These are phyloP conservation scores for Hemileccinum rubropunctum DNA, from an alignment of 768 basidiomycete species.

Conservation along the genomic window DNA sequence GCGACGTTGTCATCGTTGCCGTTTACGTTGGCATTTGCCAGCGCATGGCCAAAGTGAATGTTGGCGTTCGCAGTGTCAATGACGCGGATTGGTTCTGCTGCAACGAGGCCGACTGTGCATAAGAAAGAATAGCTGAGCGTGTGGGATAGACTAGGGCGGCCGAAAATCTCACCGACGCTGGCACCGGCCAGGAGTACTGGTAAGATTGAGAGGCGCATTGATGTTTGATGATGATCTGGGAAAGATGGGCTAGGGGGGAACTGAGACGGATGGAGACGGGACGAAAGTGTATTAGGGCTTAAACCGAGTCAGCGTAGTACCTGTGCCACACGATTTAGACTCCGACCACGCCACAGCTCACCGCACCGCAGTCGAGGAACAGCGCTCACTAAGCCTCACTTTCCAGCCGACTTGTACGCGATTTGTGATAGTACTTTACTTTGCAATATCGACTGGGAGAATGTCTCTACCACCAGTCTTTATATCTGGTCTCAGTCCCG, in stretches of 20 bases:
- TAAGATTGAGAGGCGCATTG: slow-evolving; percentile 39
- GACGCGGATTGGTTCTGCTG: slow-evolving; percentile 51
- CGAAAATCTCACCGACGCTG: slow-evolving; percentile 26
- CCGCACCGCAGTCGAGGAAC: too few relatives aligned
- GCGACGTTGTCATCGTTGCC: slow-evolving; percentile 26
- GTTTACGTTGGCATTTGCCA: slow-evolving; percentile 32
- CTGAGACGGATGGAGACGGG: neutral
- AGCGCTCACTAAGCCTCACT: too few relatives aligned
- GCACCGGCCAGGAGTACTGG: slow-evolving; percentile 38
- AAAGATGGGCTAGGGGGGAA: neutral
- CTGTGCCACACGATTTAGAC: slow-evolving; percentile 16
- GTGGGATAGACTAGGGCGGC: neutral
- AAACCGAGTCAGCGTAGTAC: neutral
- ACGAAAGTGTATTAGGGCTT: neutral
- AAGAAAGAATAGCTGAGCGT: neutral
- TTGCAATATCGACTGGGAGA: too few relatives aligned
- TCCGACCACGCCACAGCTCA: slow-evolving; percentile 15
- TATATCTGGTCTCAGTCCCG: neutral
- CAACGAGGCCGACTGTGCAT: slow-evolving; percentile 34
- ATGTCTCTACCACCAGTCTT: too few relatives aligned
- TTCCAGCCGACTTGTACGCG: too few relatives aligned
- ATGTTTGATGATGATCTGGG: neutral
- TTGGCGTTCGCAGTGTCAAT: slow-evolving; percentile 33
- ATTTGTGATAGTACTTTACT: too few relatives aligned
- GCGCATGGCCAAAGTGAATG: slow-evolving; percentile 39